Base-by-base conservation (phyloP, 2,329 filamentous ascomycete species). In the Lasiodiplodia hormozganensis region DNA sequence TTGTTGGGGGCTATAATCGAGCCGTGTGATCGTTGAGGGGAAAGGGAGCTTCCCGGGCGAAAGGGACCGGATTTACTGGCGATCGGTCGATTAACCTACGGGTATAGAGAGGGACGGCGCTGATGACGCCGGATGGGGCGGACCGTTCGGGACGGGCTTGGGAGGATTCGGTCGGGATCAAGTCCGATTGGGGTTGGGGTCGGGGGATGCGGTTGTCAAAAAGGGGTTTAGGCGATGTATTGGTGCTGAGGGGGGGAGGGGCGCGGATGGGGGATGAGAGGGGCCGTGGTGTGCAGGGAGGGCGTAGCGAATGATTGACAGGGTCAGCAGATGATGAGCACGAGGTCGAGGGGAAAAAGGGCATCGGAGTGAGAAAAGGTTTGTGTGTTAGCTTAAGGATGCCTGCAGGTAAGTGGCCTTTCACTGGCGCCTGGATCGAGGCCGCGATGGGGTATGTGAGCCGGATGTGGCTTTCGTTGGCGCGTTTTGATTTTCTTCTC, bases 401-500 rank as follows among this genome's bases (percentile, higher is more conserved):
- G 43, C n/a, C n/a, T 21, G n/a, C n/a, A 47, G 43, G 43, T n/a
- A 47, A 47, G 18, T 47, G 43, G n/a, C 43, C 14, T 40, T 14
- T 40, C 38, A 5, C 38, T 14, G 14, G 38, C 38, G 38, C 43
- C 4, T 47, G n/a, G 43, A 47, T n/a, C 16, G 43, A 47, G 43
- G 43, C 43, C 43, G 43, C 43, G n/a, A 47, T n/a, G 43, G 51
- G 51, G 51, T 18, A 28, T 25, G 51, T 25, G 51, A 53, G 21
- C 51, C 51, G 51, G 51, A 7, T 28, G 51, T 53, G 51, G 51
- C 51, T 53, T 53, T 53, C n/a, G 43, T 53, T 53, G 51, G 25
- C 16, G 25, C 51, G 51, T 53, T 53, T 28, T 53, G 21, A 14
- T 28, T 53, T 53, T 53, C 25, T 10, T 53, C 51, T 28, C 25